Evolutionary conservation across 2,329 filamentous ascomycete genomes (phyloP), one percentile per base, ranked within the genome.

Genomic region (Escovopsis sp.): DNA sequence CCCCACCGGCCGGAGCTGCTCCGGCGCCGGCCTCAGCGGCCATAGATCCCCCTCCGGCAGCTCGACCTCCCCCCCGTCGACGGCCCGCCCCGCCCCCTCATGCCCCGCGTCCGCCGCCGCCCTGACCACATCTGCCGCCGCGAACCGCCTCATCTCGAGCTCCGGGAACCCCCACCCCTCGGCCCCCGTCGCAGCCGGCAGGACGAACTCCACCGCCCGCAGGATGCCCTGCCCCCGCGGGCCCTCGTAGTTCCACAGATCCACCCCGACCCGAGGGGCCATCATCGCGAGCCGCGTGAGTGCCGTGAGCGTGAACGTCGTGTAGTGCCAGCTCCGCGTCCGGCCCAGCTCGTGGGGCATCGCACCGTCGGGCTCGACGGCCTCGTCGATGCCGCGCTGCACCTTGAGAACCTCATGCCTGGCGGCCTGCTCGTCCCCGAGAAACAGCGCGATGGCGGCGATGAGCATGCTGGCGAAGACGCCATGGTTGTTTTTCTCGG

Each of bases 281-380:
- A 44, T 35, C 39, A 44, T 41, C 8, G 43, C 43, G 34, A 44
- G 43, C 11, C 43, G 43, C 26, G 39, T 44, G 19, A 44, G 30
- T 3, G 43, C 43, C 10, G 41, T 18, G 12, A 44, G 26, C 2
- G 33, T 44, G n/a, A 44, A 44, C 11, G 40, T 44, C 12, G 43
- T 41, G 18, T 41, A 44, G 12, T 44, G 43, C 43, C 39, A 44
- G 32, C 43, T 44, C 15, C 43, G 43, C 32, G 43, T 44, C 12
- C 43, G 39, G 15, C n/a, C 38, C 10, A 44, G 43, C 36, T 44
- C 43, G 26, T 32, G 38, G 12, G 39, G 43, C 6, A 44, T 33
- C n/a, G 43, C 38, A 5, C 43, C 43, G 19, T 44, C 34, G 19
- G 39, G 26, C 26, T 26, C 28, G 9, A 44, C 41, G 3, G 35